These are phyloP conservation scores for Aspergillus fischeri DNA, from an alignment of 2,329 filamentous ascomycete genomes.

Conservation along the genomic window DNA sequence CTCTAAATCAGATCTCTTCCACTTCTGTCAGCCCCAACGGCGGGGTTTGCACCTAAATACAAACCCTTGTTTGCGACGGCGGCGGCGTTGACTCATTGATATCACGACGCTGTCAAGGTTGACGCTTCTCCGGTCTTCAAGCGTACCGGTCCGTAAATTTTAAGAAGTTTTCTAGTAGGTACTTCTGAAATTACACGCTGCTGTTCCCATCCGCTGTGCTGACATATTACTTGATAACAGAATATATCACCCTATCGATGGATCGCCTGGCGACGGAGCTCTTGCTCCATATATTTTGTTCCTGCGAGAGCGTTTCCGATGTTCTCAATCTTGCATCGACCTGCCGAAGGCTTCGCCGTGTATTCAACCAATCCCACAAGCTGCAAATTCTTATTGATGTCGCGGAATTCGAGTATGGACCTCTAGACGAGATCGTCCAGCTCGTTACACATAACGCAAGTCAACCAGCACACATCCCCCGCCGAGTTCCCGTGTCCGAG, in stretches of 20 bases:
- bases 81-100: conserved; percentile 16
- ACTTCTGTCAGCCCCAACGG: conserved; percentile 26
- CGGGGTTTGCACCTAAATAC: conserved; percentile 28
- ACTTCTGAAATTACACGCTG: not conserved
- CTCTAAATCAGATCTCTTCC: conserved; percentile 4
- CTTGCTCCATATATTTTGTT: conserved; percentile 53
- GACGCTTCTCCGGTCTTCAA: not conserved
- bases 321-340: conserved; percentile 53
- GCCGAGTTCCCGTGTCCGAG: conserved; percentile 51
- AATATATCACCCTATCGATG: conserved; percentile 42
- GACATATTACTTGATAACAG: not conserved
- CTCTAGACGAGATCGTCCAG: conserved; percentile 55
- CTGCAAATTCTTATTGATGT: conserved; percentile 51
- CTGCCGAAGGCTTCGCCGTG: conserved; percentile 51
- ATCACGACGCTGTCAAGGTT: conserved; percentile 9
- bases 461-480: conserved; percentile 54
- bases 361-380: conserved; percentile 52
- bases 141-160: not conserved
- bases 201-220: not conserved
- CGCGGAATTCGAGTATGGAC: conserved; percentile 55
- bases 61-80: conserved; percentile 13
- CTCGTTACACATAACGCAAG: conserved; percentile 58
- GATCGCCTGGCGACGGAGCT: conserved; percentile 56
- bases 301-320: conserved; percentile 49
- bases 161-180: not conserved